A percentile compares a stretch with the other conserved stretches of the same genome.
Conservation (phyloP, 106 monocot genomes). For the Ottelia alismoides region DNA sequence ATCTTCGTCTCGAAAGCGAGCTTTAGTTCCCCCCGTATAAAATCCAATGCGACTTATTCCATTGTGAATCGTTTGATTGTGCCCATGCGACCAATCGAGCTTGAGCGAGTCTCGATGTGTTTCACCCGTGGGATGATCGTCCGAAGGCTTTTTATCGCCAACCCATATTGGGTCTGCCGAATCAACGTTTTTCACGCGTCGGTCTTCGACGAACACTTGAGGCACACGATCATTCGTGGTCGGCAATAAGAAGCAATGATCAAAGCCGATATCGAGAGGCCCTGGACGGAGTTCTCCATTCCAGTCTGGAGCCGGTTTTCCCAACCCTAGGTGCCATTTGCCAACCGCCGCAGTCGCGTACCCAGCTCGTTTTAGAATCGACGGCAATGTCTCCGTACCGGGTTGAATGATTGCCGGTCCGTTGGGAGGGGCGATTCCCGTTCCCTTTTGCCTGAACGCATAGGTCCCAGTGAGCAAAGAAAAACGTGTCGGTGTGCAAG, state of each 20-base stretch:
- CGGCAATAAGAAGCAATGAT: neutral
- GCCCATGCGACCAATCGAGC: too few species aligned
- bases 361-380: neutral
- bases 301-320: neutral
- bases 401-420: neutral
- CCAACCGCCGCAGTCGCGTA: neutral
- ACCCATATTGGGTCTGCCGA: neutral
- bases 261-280: neutral
- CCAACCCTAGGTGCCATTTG: neutral
- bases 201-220: neutral
- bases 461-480: neutral
- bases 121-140: neutral
- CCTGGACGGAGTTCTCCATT: neutral
- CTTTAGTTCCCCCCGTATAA: neutral
- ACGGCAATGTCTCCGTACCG: neutral
- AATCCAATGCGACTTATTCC: neutral
- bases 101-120: neutral
- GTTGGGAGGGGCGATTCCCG: neutral
- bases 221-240: neutral
- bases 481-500: neutral
- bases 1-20: neutral
- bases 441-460: neutral
- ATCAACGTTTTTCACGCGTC: neutral
- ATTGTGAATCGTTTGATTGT: neutral
- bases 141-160: neutral